Evolutionary conservation across 768 basidiomycete species (phyloP).

Genomic region (Pleurotus pulmonarius): DNA sequence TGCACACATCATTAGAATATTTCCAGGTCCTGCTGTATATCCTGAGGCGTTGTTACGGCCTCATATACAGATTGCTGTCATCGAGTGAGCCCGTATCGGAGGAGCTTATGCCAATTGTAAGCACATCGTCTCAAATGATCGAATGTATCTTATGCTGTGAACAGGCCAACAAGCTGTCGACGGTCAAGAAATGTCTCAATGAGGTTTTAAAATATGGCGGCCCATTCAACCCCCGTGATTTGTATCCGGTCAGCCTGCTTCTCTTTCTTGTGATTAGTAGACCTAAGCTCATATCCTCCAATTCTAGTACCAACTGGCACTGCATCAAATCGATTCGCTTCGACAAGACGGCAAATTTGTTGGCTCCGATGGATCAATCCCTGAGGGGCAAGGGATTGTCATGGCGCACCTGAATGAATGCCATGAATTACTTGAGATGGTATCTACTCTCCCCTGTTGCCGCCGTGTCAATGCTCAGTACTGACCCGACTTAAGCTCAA

Average conservation of each 20-base stretch:
- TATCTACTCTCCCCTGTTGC: slow-evolving; percentile 23
- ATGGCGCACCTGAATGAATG: slow-evolving; percentile 96
- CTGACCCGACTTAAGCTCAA: slow-evolving; percentile 49
- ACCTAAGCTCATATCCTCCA: not conserved
- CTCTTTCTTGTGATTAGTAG: not conserved
- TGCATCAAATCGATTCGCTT: slow-evolving; percentile 93
- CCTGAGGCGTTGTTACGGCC: slow-evolving; percentile 90
- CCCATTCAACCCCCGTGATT: slow-evolving; percentile 85
- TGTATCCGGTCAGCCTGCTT: slow-evolving; percentile 75
- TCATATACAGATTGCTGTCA: slow-evolving; percentile 90
- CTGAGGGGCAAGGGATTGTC: slow-evolving; percentile 94
- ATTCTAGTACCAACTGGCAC: slow-evolving; percentile 82
- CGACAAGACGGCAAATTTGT: slow-evolving; percentile 93
- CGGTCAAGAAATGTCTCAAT: slow-evolving; percentile 94
- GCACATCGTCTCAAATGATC: slow-evolving; percentile 1
- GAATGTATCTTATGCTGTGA: not conserved
- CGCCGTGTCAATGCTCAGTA: not conserved
- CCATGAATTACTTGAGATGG: slow-evolving; percentile 95
- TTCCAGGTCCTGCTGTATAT: slow-evolving; percentile 86
- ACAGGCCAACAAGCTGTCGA: slow-evolving; percentile 94
- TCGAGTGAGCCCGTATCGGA: slow-evolving; percentile 97
- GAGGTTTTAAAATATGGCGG: slow-evolving; percentile 96
- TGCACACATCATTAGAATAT: not conserved
- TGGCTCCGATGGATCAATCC: slow-evolving; percentile 82
- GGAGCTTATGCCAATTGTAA: slow-evolving; percentile 93